Conservation (phyloP, 2,329 filamentous ascomycete species). For the Exophiala sideris region DNA sequence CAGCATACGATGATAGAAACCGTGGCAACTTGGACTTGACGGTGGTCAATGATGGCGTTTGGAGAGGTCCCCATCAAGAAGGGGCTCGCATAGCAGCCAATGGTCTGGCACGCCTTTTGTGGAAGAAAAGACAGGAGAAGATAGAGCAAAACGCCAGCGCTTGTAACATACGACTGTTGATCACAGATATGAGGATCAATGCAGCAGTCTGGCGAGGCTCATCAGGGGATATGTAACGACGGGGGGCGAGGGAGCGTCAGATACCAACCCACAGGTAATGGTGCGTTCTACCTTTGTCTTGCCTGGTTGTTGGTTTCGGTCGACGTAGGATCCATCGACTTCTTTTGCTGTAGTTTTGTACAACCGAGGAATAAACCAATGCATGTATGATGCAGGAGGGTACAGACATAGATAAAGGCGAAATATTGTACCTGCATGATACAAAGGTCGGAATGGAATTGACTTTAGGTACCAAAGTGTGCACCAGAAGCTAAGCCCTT, state of each 20-base stretch:
- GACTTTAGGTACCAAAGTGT: too few relatives aligned
- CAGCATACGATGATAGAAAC: neutral
- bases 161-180: neutral
- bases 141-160: constrained; percentile 1
- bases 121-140: constrained; percentile 14
- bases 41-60: constrained; percentile 10
- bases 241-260: neutral
- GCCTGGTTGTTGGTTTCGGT: neutral
- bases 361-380: too few relatives aligned
- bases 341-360: too few relatives aligned
- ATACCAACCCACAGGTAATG: neutral
- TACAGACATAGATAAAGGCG: too few relatives aligned
- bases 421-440: too few relatives aligned
- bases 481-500: neutral
- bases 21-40: neutral
- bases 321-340: too few relatives aligned
- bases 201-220: neutral
- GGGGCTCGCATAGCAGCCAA: constrained; percentile 16
- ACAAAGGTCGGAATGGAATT: too few relatives aligned
- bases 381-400: too few relatives aligned
- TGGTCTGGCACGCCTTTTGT: constrained; percentile 16
- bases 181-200: neutral
- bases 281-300: neutral
- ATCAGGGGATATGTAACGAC: constrained; percentile 1
- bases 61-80: constrained; percentile 9